Percentiles rank a stretch among this genome's conserved stretches.
Conservation (phyloP, 176 grass and related monocot genomes). For the Pharus latifolius region DNA sequence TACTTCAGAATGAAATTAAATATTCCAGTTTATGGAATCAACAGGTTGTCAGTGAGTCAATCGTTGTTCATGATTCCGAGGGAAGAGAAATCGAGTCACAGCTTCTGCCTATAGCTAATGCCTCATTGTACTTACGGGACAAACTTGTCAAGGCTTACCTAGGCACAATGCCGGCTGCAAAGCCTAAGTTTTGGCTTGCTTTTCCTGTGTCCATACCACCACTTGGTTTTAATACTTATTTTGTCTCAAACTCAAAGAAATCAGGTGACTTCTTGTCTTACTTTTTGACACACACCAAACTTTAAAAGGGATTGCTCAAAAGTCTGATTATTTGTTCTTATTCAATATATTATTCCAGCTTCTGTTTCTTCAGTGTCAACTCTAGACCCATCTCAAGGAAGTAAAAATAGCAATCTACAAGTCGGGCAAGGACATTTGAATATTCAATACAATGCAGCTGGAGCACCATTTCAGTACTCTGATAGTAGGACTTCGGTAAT, state of each 20-base stretch:
- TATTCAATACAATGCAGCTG: slow-evolving; percentile 52
- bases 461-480: slow-evolving; percentile 41
- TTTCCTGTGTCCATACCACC: slow-evolving; percentile 66
- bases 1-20: slow-evolving; percentile 4
- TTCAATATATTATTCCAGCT: slow-evolving; percentile 35
- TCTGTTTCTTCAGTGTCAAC: slow-evolving; percentile 36
- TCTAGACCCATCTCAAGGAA: slow-evolving; percentile 45
- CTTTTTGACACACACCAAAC: neutral
- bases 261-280: slow-evolving; percentile 43
- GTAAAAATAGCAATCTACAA: slow-evolving; percentile 34
- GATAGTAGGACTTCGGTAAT: slow-evolving; percentile 63
- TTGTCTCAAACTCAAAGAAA: slow-evolving; percentile 53
- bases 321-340: neutral
- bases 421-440: slow-evolving; percentile 70
- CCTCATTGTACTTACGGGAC: slow-evolving; percentile 49
- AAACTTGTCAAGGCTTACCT: slow-evolving; percentile 65
- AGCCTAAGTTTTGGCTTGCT: slow-evolving; percentile 88
- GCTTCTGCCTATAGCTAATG: slow-evolving; percentile 57
- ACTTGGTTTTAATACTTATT: slow-evolving; percentile 88
- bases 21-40: slow-evolving; percentile 17
- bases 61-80: slow-evolving; percentile 74
- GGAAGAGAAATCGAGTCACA: slow-evolving; percentile 88
- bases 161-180: slow-evolving; percentile 27
- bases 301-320: neutral
- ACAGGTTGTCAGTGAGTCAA: slow-evolving; percentile 67